Conservation (phyloP, 2,329 filamentous ascomycete species). For the Paracorniculantispora psalliotae region DNA sequence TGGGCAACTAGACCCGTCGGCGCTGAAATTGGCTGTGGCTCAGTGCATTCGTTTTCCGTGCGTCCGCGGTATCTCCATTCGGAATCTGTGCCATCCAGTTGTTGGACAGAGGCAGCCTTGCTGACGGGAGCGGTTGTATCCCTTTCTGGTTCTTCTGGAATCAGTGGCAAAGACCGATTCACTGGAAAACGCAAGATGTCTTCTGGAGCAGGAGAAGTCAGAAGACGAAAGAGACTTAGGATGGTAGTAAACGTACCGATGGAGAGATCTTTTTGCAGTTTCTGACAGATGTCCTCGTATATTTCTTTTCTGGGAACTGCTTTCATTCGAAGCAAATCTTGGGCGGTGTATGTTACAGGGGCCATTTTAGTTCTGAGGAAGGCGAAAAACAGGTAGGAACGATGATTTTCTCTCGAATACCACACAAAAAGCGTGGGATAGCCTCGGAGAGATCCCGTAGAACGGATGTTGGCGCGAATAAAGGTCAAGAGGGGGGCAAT, state of each 20-base stretch:
- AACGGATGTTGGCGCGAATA: slow-evolving; percentile 24
- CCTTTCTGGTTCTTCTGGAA: slow-evolving; percentile 23
- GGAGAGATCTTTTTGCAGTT: slow-evolving; percentile 35
- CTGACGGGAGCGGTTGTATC: not conserved
- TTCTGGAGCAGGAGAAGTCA: slow-evolving; percentile 19
- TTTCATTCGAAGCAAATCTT: slow-evolving; percentile 39
- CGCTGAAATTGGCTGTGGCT: slow-evolving; percentile 46
- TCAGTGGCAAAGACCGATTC: slow-evolving; percentile 24
- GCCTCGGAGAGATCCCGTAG: slow-evolving; percentile 17
- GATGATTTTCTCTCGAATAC: slow-evolving; percentile 29
- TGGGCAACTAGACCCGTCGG: slow-evolving; percentile 50
- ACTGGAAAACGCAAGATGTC: slow-evolving; percentile 29
- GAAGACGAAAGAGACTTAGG: not conserved
- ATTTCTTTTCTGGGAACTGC: slow-evolving; percentile 24
- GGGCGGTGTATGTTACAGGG: slow-evolving; percentile 37
- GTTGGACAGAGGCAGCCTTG: slow-evolving; percentile 22
- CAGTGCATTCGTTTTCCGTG: slow-evolving; percentile 37
- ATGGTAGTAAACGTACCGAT: slow-evolving; percentile 34
- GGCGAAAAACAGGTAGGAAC: slow-evolving; percentile 37
- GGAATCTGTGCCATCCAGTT: slow-evolving; percentile 36
- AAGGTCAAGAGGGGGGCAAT: slow-evolving; percentile 31
- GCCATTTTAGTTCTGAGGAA: slow-evolving; percentile 37
- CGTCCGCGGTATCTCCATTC: slow-evolving; percentile 44
- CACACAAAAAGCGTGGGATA: slow-evolving; percentile 38
- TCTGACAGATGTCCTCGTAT: slow-evolving; percentile 25